phyloP scores from a whole-genome alignment of 169 alveolate genomes.

The Plasmodium inui region DNA sequence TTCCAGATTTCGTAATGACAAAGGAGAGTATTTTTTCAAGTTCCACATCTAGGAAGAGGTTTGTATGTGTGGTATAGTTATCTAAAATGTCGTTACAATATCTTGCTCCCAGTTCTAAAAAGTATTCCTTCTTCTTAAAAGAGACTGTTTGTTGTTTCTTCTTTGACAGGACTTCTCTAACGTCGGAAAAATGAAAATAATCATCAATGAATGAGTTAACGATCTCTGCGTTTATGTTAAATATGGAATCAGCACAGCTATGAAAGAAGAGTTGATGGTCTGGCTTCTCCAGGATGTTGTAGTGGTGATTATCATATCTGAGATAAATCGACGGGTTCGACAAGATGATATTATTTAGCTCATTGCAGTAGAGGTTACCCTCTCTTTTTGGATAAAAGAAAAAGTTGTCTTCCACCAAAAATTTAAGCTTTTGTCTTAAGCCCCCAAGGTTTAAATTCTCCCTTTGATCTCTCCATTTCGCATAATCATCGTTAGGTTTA shows the following conservation, averaged over 20 bases:
- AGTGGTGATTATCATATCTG: slow-evolving; percentile 64
- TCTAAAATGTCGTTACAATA: slow-evolving; percentile 66
- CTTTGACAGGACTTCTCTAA: slow-evolving; percentile 35
- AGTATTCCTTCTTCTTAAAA: slow-evolving; percentile 60
- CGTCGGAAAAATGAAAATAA: slow-evolving; percentile 45
- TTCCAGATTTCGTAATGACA: slow-evolving; percentile 73
- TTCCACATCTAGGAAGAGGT: slow-evolving; percentile 46
- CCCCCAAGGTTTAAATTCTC: slow-evolving; percentile 30
- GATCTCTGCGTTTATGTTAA: slow-evolving; percentile 57
- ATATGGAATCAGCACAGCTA: slow-evolving; percentile 65
- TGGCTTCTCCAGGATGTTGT: slow-evolving; percentile 67
- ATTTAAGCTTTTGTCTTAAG: slow-evolving; percentile 33
- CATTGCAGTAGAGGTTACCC: slow-evolving; percentile 27
- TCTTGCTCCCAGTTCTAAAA: slow-evolving; percentile 70
- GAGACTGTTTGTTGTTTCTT: slow-evolving; percentile 25
- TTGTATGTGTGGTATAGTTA: slow-evolving; percentile 52
- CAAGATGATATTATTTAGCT: slow-evolving; percentile 36
- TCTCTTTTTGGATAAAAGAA: slow-evolving; percentile 50
- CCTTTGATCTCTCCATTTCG: background rate
- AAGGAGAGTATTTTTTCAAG: slow-evolving; percentile 56
- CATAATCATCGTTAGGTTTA: background rate
- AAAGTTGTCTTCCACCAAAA: slow-evolving; percentile 69
- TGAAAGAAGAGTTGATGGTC: slow-evolving; percentile 58
- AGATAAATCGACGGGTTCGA: slow-evolving; percentile 65
- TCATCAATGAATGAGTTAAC: slow-evolving; percentile 56